Base-by-base conservation (phyloP, 1,284 basidiomycete species). In the Cryptococcus floricola region DNA sequence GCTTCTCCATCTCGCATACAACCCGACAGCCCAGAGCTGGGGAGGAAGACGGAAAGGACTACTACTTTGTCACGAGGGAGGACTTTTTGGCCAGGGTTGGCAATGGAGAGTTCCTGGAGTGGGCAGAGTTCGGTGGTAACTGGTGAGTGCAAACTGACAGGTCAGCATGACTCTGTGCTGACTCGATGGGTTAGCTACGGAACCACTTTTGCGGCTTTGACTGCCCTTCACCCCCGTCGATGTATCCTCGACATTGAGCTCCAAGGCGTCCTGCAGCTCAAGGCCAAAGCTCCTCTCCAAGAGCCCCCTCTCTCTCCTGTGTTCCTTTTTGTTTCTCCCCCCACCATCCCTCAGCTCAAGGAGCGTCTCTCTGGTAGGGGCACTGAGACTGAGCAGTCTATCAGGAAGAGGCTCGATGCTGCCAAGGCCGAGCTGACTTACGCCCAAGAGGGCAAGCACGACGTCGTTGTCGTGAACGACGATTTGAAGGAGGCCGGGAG, bases 231-330 rank as follows among this genome's bases (percentile, higher is more conserved):
- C 39, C 88, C 87, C 39, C 81, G 74, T 53, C 79, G 91, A 14
- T 98, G 95, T 73, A 86, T 99, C 53, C 83, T 99, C 45, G 95
- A 99, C 75, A 98, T 99, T 63, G 95, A 99, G 72, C 87, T 91
- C 13, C 93, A 96, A 89, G 93, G 93, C 53, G 90, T 97, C 56
- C 86, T 85, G 62, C 87, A 93, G 76, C 87, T 98, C 70, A 93
- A 92, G 74, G 76, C 81, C 34, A 79, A 81, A 84, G 74, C 73
- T 27, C 68, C 69, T 0, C 75, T 83, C 53, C 80, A 72, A 55
- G 88, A 65, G 61, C 74, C 81, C 0, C 77, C 84, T 52, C 79
- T 98, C 44, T 82, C 89, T 67, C 90, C 94, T 7, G 82, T 97
- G 60, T 97, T 87, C 78, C 83, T 97, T 65, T 99, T 99, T 79